These are phyloP conservation scores for Clarireedia paspali DNA, from an alignment of 2,329 filamentous ascomycete genomes.

Conservation along the genomic window DNA sequence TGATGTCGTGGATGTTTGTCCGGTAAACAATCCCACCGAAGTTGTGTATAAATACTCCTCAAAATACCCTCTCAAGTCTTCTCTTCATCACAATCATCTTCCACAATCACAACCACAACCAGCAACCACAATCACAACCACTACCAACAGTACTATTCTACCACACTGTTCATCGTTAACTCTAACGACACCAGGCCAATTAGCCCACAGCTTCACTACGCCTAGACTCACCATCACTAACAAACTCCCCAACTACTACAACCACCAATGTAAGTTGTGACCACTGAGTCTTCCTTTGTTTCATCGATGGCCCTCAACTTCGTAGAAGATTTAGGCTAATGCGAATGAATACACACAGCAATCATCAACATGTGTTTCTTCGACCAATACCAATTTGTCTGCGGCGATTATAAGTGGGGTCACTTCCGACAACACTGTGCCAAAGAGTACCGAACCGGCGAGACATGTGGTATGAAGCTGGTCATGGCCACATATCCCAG, in stretches of 20 bases:
- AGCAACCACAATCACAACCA: background rate
- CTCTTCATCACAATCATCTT: conserved; percentile 22
- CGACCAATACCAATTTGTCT: conserved; percentile 77
- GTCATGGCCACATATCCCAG: conserved; percentile 66
- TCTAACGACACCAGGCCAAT: conserved; percentile 3
- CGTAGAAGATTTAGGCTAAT: conserved; percentile 14
- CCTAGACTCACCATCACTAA: too few species aligned
- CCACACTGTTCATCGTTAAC: background rate
- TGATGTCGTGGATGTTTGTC: conserved; percentile 6
- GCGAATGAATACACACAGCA: conserved; percentile 8
- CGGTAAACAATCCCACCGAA: conserved; percentile 1
- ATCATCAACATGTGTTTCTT: conserved; percentile 80
- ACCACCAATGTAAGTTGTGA: conserved; percentile 21
- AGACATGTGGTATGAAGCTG: conserved; percentile 91
- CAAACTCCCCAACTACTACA: background rate
- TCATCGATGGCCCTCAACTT: conserved; percentile 11
- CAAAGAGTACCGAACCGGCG: conserved; percentile 90
- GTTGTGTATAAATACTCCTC: conserved; percentile 23
- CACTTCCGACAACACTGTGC: conserved; percentile 89
- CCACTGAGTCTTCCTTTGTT: conserved; percentile 9
- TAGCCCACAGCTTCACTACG: background rate
- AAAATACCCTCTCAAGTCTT: conserved; percentile 6
- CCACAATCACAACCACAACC: conserved; percentile 2
- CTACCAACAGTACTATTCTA: background rate
- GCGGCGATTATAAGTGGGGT: conserved; percentile 92